Evolutionary conservation across 371 early-diverging fungal species (phyloP), one percentile per base, ranked within the genome.

Genomic region (Sporodiniella umbellata): DNA sequence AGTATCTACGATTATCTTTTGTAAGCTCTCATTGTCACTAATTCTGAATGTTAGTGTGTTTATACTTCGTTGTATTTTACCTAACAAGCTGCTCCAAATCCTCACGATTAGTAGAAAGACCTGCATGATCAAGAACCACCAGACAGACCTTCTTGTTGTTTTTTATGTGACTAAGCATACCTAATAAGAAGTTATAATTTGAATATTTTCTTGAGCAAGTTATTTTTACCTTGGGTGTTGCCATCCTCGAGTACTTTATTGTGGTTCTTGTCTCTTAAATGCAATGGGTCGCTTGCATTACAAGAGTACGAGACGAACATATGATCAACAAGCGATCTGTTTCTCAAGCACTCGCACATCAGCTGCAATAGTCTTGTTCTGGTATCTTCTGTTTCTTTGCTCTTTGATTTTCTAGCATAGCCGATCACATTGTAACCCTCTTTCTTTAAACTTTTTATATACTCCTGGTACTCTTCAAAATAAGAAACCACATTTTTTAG

Each of bases 351-450:
- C 21, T 23, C 37, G 42, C 58, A 51, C 52, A 57, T 48, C 43
- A 57, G 31, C 44, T 51, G 35, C 38, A 57, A 45, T 35, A 48
- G 58, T 51, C 28, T 51, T 51, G 33, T 52, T 57, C 58, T 35
- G 42, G 58, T 51, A 25, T 57, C 58, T 48, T 51, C 45, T 3
- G 8, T n/a, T 39, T 57, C 52, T 47, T 48, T 57, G 43, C 58
- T 51, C 44, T 51, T 57, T 52, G 58, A 57, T 48, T 57, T 57
- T 51, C 48, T 40, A 43, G 43, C 38, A 30, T 60, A 60, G 12
- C 60, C 60, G 47, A 54, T 45, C 45, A 54, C 53, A 33, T 46
- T 35, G 45, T 38, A 43, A 40, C 12, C 11, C 33, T 37, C 43
- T 51, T 42, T 49, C 18, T 21, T 18, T 21, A 33, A 46, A 12